Percentiles rank a stretch among this genome's conserved stretches.
These are phyloP conservation scores for Candida easanensis DNA, from an alignment of 805 yeast genomes.

Conservation along the genomic window DNA sequence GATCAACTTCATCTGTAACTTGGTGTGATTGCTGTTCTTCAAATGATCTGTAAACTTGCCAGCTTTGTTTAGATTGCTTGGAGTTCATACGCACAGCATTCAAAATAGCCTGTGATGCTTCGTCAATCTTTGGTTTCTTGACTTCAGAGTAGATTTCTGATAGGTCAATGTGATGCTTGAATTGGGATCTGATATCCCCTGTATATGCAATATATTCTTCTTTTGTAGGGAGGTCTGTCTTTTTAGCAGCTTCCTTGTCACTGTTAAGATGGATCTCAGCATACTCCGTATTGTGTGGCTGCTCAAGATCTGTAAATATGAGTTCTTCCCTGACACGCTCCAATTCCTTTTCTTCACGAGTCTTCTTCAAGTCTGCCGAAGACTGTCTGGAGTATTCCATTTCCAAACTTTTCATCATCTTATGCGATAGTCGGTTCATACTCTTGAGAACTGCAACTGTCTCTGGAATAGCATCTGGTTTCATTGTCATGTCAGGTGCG, in stretches of 20 bases:
- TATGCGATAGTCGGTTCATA: constrained; percentile 83
- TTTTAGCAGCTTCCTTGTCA: constrained; percentile 16
- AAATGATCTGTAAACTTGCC: constrained; percentile 31
- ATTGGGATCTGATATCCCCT: constrained; percentile 18
- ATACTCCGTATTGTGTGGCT: constrained; percentile 45
- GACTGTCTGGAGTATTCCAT: constrained; percentile 38
- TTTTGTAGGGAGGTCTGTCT: constrained; percentile 19
- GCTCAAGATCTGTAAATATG: constrained; percentile 50
- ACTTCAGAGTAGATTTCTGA: constrained; percentile 25
- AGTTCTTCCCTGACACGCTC: constrained; percentile 42
- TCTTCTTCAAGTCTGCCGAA: constrained; percentile 33
- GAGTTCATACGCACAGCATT: constrained; percentile 50
- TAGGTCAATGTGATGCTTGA: constrained; percentile 27
- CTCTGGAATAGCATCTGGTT: constrained; percentile 54
- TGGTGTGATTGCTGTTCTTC: constrained; percentile 26
- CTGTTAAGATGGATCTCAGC: constrained; percentile 38
- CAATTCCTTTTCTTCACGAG: constrained; percentile 35
- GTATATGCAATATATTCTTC: constrained; percentile 25
- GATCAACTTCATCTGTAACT: constrained; percentile 30
- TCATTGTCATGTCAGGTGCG: constrained; percentile 87
- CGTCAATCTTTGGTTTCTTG: constrained; percentile 35
- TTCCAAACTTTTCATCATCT: constrained; percentile 63
- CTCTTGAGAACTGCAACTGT: constrained; percentile 76
- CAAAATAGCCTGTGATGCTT: constrained; percentile 43
- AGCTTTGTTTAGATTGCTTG: constrained; percentile 49